Conservation (phyloP, 2,329 filamentous ascomycete species). For the Cordyceps pruinosa region DNA sequence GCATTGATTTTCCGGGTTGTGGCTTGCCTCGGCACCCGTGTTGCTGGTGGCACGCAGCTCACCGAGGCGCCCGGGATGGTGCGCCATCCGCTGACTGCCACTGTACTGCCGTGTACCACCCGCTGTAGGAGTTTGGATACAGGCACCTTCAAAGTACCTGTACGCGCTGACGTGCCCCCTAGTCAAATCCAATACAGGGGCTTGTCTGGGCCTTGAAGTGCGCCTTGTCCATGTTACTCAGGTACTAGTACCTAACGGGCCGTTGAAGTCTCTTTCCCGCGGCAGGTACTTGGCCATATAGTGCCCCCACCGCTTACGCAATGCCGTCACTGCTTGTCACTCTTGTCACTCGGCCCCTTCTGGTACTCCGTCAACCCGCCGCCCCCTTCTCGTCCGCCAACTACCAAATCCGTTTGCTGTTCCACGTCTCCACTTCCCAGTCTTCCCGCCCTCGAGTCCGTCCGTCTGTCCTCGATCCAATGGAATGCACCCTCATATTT, state of each 20-base stretch:
- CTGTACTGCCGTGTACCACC: too few species aligned
- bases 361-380: background rate
- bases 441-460: background rate
- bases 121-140: too few species aligned
- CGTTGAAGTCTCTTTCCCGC: background rate
- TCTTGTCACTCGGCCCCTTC: too few species aligned
- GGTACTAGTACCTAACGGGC: background rate
- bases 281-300: background rate
- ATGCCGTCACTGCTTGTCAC: conserved; percentile 13
- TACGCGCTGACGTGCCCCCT: too few species aligned
- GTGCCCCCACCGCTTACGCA: background rate
- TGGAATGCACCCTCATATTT: background rate
- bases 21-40: too few species aligned
- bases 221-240: background rate
- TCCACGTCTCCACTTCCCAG: background rate
- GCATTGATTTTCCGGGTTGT: too few species aligned
- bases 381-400: too few species aligned
- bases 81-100: too few species aligned
- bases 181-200: background rate
- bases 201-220: too few species aligned
- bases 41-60: too few species aligned
- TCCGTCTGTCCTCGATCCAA: background rate
- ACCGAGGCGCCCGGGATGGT: too few species aligned
- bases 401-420: background rate
- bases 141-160: too few species aligned